A percentile compares a stretch with the other conserved stretches of the same genome.
Evolutionary conservation across 345 rosid species (phyloP).

Genomic region (Clarkia xantiana): DNA sequence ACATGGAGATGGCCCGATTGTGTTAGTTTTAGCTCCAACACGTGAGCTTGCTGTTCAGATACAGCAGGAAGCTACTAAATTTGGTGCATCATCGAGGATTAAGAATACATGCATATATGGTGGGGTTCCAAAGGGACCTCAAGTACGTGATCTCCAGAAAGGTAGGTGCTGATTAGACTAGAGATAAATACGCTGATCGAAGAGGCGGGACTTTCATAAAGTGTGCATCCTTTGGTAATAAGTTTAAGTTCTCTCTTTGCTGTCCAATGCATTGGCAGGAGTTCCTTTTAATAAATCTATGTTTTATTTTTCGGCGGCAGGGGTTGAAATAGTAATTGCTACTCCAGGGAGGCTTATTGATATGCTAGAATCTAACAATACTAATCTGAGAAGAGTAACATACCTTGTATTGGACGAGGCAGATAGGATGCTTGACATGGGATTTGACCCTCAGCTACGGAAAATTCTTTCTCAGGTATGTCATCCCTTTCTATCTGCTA

Average conservation of each 20-base stretch:
- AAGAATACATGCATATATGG: conserved; percentile 93
- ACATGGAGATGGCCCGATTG: conserved; percentile 95
- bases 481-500: not conserved
- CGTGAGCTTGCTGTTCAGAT: conserved; percentile 99
- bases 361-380: conserved; percentile 93
- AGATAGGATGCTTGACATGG: conserved; percentile 99
- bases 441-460: conserved; percentile 91
- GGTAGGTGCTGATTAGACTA: conserved; percentile 42
- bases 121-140: conserved; percentile 99
- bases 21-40: conserved; percentile 95
- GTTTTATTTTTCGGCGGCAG: conserved; percentile 16
- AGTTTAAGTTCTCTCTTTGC: conserved; percentile 10
- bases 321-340: conserved; percentile 96
- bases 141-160: conserved; percentile 99
- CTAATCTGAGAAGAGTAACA: conserved; percentile 88
- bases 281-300: conserved; percentile 3
- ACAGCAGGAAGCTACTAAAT: conserved; percentile 93
- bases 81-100: conserved; percentile 88
- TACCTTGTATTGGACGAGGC: conserved; percentile 98
- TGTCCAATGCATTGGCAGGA: not conserved
- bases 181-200: conserved; percentile 24
- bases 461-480: conserved; percentile 80
- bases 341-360: conserved; percentile 98
- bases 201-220: conserved; percentile 19
- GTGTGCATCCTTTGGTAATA: conserved; percentile 20